Evolutionary conservation across 768 basidiomycete species (phyloP), one percentile per base, ranked within the genome.

Genomic region (Auriscalpium vulgare): DNA sequence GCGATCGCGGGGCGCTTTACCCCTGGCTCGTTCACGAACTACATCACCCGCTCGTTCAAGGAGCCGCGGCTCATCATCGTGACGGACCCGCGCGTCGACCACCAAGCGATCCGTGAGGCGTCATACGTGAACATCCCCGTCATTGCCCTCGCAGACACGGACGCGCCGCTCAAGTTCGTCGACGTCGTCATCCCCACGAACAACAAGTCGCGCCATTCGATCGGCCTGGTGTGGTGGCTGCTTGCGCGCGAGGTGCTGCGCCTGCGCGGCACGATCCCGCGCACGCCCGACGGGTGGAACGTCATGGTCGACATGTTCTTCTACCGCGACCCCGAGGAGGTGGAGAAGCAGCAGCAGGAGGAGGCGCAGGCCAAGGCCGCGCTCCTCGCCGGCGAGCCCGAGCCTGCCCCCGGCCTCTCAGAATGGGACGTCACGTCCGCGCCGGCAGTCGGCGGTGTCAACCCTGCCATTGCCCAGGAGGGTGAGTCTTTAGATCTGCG

Each of bases 71-170:
- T 99, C 59, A 95, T 99, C 73, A 71, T 99, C 68, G 95, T 99
- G 60, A 97, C 95, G 72, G 97, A 99, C 78, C 97, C 97, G 64
- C 91, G 97, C 63, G 91, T 97, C 62, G 97, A 98, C 78, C 97
- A 98, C 82, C 97, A 99, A 77, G 97, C 97, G 63, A 99, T 99
- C 76, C 92, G 97, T 65, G 97, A 99, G 78, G 95, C 97, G 47
- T 95, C 95, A 56, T 99, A 98, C 71, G 97, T 98, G 74, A 99
- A 99, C 87, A 98, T 99, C 75, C 97, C 97, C 66, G 97, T 99
- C 68, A 97, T 99, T 67, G 97, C 95, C 58, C 87, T 99, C 67
- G 94, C 91, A 78, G 97, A 99, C 77, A 97, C 95, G 65, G 97
- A 99, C 74, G 93, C 97, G 48, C 92, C 94, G 56, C 84, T 98